Conservation (phyloP, 2,329 filamentous ascomycete genomes). For the Xylariaceae sp. region DNA sequence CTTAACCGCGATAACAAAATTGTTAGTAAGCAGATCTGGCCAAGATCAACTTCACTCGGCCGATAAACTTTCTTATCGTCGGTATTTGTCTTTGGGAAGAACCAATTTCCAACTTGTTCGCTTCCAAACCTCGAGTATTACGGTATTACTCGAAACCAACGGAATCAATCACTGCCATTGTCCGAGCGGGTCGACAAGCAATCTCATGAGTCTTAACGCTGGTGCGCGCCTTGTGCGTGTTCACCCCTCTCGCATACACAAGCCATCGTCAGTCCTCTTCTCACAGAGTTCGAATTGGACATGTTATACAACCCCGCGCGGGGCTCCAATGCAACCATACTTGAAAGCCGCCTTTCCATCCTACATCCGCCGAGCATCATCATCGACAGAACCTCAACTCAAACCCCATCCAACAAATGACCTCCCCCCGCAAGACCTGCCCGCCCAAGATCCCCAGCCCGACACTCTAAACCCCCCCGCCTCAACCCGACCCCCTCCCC, state of each 20-base stretch:
- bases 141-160: too few species aligned
- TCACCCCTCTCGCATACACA: constrained; percentile 10
- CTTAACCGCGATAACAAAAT: too few species aligned
- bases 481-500: constrained; percentile 65
- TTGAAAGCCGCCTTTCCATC: neutral
- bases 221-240: constrained; percentile 26
- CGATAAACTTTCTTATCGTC: too few species aligned
- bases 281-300: neutral
- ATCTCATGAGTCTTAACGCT: constrained; percentile 19
- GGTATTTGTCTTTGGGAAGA: too few species aligned
- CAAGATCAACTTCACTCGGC: too few species aligned
- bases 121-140: too few species aligned
- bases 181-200: neutral
- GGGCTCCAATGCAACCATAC: neutral
- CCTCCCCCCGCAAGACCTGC: neutral
- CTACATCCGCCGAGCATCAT: constrained; percentile 1
- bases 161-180: too few species aligned
- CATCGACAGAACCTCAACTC: neutral
- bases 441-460: constrained; percentile 13
- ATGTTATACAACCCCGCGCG: neutral
- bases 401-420: neutral
- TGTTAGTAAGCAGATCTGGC: too few species aligned
- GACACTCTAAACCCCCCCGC: constrained; percentile 61
- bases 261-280: neutral
- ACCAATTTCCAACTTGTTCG: too few species aligned